phyloP scores from a whole-genome alignment of 345 rosid genomes.

The Eucalyptus rudis region DNA sequence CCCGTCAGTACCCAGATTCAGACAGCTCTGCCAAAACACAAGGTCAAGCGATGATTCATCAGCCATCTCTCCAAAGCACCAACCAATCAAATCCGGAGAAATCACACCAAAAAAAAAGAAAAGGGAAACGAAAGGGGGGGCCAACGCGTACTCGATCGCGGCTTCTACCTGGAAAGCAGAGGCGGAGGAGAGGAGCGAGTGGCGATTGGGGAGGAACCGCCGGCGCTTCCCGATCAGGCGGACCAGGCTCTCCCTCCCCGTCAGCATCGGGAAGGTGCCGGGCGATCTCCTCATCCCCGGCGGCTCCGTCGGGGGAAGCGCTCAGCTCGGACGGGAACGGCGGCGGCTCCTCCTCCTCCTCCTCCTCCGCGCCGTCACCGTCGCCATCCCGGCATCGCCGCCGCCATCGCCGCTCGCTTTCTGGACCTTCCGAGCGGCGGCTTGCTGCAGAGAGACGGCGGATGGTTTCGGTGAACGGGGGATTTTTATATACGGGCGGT shows the following conservation, averaged over 20 bases:
- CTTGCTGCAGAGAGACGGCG: neutral
- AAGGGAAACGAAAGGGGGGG: no score
- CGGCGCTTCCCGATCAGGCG: constrained; percentile 71
- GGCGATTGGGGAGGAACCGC: constrained; percentile 47
- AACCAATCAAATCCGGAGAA: neutral
- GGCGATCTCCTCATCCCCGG: neutral
- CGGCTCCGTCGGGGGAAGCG: neutral
- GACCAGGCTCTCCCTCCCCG: constrained; percentile 61
- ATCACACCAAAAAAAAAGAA: neutral
- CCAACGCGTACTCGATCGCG: neutral
- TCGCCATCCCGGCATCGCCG: neutral
- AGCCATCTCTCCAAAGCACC: neutral
- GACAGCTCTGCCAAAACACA: constrained; percentile 13
- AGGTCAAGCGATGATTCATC: neutral
- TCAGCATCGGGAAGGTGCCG: constrained; percentile 18
- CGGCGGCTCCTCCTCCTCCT: no score
- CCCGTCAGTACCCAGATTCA: constrained; percentile 14
- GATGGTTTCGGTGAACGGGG: neutral
- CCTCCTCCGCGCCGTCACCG: neutral
- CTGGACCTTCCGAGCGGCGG: neutral
- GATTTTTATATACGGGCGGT: rapidly evolving
- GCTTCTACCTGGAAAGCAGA: constrained; percentile 11
- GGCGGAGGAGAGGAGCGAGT: constrained; percentile 30
- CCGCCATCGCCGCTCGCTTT: neutral
- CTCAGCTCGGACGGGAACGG: neutral